Evolutionary conservation across 108 stramenopile genomes (phyloP), one percentile per base, ranked within the genome.

Genomic region (Fragilariopsis cylindrus): DNA sequence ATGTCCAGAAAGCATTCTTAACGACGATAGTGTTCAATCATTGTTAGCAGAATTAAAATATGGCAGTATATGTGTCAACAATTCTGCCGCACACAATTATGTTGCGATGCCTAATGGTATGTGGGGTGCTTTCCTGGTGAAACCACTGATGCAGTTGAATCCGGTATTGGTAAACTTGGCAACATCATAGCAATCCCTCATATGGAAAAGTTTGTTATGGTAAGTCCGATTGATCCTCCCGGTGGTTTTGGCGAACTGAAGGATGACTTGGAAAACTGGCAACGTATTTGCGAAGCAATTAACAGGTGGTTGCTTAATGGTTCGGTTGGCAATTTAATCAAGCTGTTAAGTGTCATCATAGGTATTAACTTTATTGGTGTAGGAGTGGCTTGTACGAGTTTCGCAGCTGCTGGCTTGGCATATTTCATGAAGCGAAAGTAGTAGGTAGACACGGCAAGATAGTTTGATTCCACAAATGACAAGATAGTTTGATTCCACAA

Each of bases 71-170:
- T 73, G 67, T 40, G 56, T 79, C 41, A 79, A 79, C 45, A 9
- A 5, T 42, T 67, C 52, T 52, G 50, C 41, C 12, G 72, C 56
- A 7, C 12, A 57, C n/a, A 8, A 42, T 48, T 79, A 79, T 48
- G 65, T 65, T 8, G 46, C 19, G 21, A n/a, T 4, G 16, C 0
- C 43, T 39, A 39, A 45, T 30, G 72, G 71, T 11, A 49, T 52
- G 40, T 74, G 74, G 74, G 74, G 74, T 45, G 74, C 65, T 13
- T 66, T 65, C 65, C 74, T 5, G 74, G 74, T 30, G 74, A 74
- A 66, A 54, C 74, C n/a, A 48, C 56, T 3, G 74, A 64, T 53
- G 58, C 57, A 47, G 74, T 74, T 4, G 19, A 74, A 39, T 60
- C 57, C 56, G 74, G 74, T 45, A 74, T 74, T 19, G 74, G 74